These are phyloP conservation scores for Starmerella kuoi DNA, from an alignment of 805 yeast species.

Conservation along the genomic window DNA sequence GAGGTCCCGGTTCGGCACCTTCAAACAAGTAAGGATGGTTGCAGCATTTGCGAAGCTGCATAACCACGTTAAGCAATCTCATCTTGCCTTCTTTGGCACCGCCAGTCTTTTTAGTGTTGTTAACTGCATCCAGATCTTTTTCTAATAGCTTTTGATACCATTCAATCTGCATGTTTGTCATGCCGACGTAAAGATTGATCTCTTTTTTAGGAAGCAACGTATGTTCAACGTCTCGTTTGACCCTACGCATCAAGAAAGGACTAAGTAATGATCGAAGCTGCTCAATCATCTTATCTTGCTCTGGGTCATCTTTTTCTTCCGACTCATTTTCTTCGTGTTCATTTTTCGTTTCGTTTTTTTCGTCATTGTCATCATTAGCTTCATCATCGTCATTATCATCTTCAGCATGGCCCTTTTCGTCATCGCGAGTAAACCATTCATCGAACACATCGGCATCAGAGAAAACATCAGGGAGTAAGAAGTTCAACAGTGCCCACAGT, in stretches of 20 bases:
- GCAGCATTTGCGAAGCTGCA: constrained; percentile 94
- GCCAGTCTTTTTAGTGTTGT: constrained; percentile 66
- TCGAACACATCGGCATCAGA: constrained; percentile 85
- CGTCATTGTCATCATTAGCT: constrained; percentile 2
- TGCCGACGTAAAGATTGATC: constrained; percentile 80
- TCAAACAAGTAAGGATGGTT: constrained; percentile 94
- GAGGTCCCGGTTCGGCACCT: constrained; percentile 99
- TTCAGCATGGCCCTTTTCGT: constrained; percentile 7
- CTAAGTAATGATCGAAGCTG: constrained; percentile 76
- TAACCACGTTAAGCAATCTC: constrained; percentile 77
- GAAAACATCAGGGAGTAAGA: constrained; percentile 85
- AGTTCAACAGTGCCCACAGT: constrained; percentile 87
- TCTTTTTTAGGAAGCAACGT: constrained; percentile 83
- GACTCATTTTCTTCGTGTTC: constrained; percentile 4
- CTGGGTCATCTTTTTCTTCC: constrained; percentile 19
- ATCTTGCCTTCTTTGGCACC: constrained; percentile 51
- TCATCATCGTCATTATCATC: constrained; percentile 16
- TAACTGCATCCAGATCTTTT: constrained; percentile 90
- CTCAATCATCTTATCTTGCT: constrained; percentile 78
- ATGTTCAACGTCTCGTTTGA: constrained; percentile 86
- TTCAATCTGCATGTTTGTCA: constrained; percentile 86
- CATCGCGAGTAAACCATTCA: constrained; percentile 53
- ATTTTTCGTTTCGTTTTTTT: background rate
- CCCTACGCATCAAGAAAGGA: constrained; percentile 80
- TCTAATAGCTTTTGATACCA: constrained; percentile 84